These are phyloP conservation scores for Inga leiocalycina DNA, from an alignment of 306 rosid species.

Conservation along the genomic window DNA sequence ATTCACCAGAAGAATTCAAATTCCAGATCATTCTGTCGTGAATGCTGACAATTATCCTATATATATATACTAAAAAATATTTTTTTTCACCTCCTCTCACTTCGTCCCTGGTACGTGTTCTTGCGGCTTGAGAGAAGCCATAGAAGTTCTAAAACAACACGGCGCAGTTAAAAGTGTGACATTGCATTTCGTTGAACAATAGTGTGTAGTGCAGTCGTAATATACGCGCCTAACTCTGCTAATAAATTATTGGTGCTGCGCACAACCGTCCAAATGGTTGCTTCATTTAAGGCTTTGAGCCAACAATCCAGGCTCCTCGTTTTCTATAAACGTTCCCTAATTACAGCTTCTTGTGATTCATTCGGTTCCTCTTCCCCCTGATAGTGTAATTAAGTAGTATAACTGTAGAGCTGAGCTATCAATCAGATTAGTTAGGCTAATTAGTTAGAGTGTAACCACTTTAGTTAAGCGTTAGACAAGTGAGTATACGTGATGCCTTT, in stretches of 20 bases:
- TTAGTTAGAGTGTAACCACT: too few species aligned
- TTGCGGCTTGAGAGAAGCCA: not conserved
- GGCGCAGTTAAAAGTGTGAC: not conserved
- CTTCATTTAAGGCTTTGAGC: slow-evolving; percentile 43
- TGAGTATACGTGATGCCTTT: too few species aligned
- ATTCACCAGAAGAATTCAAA: too few species aligned
- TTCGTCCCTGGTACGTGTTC: too few species aligned
- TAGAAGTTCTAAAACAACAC: not conserved
- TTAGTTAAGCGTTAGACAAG: too few species aligned
- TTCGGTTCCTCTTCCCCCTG: slow-evolving; percentile 8
- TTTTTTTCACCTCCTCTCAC: not conserved
- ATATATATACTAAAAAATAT: too few species aligned
- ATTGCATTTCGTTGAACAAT: not conserved
- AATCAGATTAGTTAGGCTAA: too few species aligned
- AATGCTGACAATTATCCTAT: too few species aligned
- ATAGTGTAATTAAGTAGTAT: too few species aligned
- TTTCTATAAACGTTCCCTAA: slow-evolving; percentile 3
- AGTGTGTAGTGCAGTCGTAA: not conserved
- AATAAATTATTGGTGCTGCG: not conserved
- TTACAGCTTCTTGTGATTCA: slow-evolving; percentile 14
- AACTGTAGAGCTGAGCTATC: too few species aligned
- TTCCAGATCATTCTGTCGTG: too few species aligned
- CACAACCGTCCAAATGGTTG: slow-evolving; percentile 24
- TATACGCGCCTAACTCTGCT: not conserved
- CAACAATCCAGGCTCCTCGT: slow-evolving; percentile 21